Base-by-base conservation (phyloP, 1,284 basidiomycete genomes). In the Inonotus hispidus region DNA sequence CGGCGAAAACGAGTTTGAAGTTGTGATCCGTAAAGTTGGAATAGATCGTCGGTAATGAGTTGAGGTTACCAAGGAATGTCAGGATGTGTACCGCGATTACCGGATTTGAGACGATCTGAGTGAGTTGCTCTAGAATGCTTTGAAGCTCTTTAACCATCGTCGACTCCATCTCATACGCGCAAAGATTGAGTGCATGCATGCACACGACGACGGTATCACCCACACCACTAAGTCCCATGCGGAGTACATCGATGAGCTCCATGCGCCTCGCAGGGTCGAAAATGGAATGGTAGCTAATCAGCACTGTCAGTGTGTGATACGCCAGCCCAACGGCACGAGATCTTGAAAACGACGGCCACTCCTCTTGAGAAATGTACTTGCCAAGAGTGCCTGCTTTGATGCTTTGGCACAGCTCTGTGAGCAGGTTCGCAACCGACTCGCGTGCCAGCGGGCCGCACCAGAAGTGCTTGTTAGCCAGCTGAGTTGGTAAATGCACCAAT, bases 71-170 rank as follows among this genome's bases (percentile, higher is more conserved):
- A 35, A 99, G 84, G 71, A 99, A 92, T 68, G 93, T 93, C 65
- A 99, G 84, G 70, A 99, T 97, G 71, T 99, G 95, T 10, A 97
- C 92, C 2, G 94, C 92, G 80, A 98, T 92, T 55, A 88, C 87
- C 2, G 93, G 88, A 61, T 93, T 95, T 2, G 93, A 94, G 84
- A 98, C 95, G 73, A 99, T 96, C 70, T 93, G 92, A 7, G 92
- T 90, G 41, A 98, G 82, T 71, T 92, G 93, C 67, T 92, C 88
- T 59, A 99, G 79, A 63, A 98, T 94, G 43, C 83, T 78, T 8
- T 90, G 82, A 41, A 98, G 79, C 68, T 82, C 86, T 66, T 90
- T 92, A 23, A 89, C 92, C 72, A 96, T 85, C 11, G 92, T 92
- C 35, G 85, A 78, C 61, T 89, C 90, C 38, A 99, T 77, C 72